phyloP scores from a whole-genome alignment of 192 early-diverging fungal species.

The Piromyces sp. region DNA sequence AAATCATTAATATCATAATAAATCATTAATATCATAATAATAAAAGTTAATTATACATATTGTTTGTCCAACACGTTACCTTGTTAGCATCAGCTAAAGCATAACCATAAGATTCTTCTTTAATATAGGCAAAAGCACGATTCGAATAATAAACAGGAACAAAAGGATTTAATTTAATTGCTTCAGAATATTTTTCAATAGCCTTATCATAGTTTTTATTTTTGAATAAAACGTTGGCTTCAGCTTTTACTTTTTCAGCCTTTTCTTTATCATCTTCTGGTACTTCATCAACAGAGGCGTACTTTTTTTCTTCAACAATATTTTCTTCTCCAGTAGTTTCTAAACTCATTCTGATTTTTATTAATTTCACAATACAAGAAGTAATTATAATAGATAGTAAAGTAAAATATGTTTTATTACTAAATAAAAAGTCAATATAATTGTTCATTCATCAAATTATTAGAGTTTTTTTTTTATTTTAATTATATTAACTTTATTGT shows the following conservation, averaged over 20 bases:
- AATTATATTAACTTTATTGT: too few species aligned
- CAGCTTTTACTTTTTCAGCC: conserved; percentile 41
- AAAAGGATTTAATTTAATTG: conserved; percentile 67
- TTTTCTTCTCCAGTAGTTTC: background rate
- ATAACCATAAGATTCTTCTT: conserved; percentile 2
- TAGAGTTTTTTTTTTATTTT: background rate
- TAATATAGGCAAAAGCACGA: conserved; percentile 44
- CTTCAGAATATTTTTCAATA: conserved; percentile 77
- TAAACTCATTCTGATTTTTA: background rate
- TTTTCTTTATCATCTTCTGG: conserved; percentile 14
- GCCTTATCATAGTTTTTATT: conserved; percentile 62
- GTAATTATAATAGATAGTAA: background rate
- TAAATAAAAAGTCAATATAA: background rate
- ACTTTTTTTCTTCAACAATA: background rate
- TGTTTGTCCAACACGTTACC: too few species aligned
- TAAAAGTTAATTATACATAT: too few species aligned
- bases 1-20: too few species aligned
- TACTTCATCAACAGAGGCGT: conserved; percentile 1
- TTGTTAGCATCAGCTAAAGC: conserved; percentile 2
- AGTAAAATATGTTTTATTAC: background rate
- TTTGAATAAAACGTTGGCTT: conserved; percentile 52
- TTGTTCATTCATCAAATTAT: background rate
- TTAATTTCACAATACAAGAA: background rate
- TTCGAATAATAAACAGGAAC: conserved; percentile 81
- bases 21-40: too few species aligned